A percentile compares a stretch with the other conserved stretches of the same genome.
phyloP scores from a whole-genome alignment of 2,329 filamentous ascomycete genomes.

The Niveomyces coronatus region DNA sequence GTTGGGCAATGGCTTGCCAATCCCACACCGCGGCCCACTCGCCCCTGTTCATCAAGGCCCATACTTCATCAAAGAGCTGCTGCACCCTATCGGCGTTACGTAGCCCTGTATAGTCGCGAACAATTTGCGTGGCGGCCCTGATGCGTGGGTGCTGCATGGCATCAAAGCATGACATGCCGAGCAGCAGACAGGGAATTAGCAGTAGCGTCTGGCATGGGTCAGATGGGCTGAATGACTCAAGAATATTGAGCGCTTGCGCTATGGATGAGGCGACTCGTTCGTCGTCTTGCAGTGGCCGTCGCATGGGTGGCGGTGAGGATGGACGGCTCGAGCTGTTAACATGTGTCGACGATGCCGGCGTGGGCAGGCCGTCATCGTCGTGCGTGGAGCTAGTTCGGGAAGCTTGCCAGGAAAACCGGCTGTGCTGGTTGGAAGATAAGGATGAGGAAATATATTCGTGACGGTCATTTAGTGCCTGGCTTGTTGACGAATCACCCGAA shows the following conservation, averaged over 20 bases:
- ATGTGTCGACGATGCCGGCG: conserved; percentile 1
- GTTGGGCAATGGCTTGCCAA: conserved; percentile 47
- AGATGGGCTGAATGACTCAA: conserved; percentile 44
- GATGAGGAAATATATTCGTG: background rate
- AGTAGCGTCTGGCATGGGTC: conserved; percentile 51
- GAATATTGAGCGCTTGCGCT: conserved; percentile 43
- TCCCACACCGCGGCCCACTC: conserved; percentile 53
- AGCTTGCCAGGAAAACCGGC: conserved; percentile 24
- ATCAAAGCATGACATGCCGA: conserved; percentile 50
- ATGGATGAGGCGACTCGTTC: conserved; percentile 42
- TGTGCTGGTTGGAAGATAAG: background rate
- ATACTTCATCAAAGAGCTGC: conserved; percentile 47
- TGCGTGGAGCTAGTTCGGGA: conserved; percentile 32
- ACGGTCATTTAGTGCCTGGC: conserved; percentile 3
- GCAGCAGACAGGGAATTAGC: conserved; percentile 48
- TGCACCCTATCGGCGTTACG: conserved; percentile 45
- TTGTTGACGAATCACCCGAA: conserved; percentile 10
- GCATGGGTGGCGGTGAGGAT: conserved; percentile 35
- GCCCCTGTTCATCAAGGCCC: conserved; percentile 46
- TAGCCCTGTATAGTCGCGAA: conserved; percentile 50
- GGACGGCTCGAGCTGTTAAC: conserved; percentile 13
- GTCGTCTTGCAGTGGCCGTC: conserved; percentile 39
- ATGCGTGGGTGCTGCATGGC: conserved; percentile 42
- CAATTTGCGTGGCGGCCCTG: conserved; percentile 35
- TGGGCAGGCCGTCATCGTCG: conserved; percentile 21